Conservation (phyloP, 2,329 filamentous ascomycete species). For the Dothistroma septosporum region DNA sequence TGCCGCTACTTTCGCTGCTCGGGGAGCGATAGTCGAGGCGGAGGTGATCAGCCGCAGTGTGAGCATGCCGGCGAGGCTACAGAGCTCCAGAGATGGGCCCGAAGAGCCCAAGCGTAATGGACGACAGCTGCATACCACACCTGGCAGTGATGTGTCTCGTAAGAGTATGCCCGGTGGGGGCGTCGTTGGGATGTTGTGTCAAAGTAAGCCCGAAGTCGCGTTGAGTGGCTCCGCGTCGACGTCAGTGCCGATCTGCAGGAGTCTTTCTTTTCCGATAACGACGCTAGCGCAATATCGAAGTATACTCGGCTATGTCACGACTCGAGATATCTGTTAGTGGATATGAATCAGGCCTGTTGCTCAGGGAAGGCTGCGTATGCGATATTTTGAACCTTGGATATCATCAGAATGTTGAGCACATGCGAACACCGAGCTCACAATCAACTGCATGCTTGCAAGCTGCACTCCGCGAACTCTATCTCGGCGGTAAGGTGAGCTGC, state of each 20-base stretch:
- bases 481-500: not conserved
- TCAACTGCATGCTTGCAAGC: not conserved
- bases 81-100: constrained; percentile 8
- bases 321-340: not conserved
- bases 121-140: constrained; percentile 12
- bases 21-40: not conserved
- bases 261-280: not conserved
- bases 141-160: not conserved
- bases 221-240: not conserved
- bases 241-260: not conserved
- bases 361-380: not conserved
- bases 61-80: constrained; percentile 5
- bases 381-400: not conserved
- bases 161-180: not conserved
- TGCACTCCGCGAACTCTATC: constrained; percentile 3
- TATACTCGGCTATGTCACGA: not conserved
- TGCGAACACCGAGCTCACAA: not conserved
- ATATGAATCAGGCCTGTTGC: too few species aligned
- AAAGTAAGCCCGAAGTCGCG: not conserved
- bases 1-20: not conserved
- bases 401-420: not conserved
- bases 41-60: constrained; percentile 11
- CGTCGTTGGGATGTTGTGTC: not conserved
- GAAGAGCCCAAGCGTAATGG: constrained; percentile 5
- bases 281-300: not conserved